Conservation (phyloP, 1,284 basidiomycete species). For the Sparassis latifolia region DNA sequence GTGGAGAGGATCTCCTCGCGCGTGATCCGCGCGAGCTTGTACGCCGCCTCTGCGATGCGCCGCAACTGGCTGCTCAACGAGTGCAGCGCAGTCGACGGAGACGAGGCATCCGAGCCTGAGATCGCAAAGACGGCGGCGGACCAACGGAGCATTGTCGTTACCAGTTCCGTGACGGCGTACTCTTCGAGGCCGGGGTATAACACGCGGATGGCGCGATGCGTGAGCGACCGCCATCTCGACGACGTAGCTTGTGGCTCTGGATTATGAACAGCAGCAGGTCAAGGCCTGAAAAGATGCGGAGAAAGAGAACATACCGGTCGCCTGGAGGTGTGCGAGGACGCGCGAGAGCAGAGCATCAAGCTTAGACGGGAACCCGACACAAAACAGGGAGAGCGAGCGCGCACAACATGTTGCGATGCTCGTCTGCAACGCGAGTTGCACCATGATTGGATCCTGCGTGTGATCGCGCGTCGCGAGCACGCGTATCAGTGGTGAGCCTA, state of each 20-base stretch:
- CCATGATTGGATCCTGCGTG: conserved; percentile 64
- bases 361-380: conserved; percentile 64
- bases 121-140: conserved; percentile 58
- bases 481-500: conserved; percentile 52
- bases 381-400: conserved; percentile 60
- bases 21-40: conserved; percentile 51
- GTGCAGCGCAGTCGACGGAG: conserved; percentile 21
- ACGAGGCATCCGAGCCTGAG: conserved; percentile 43
- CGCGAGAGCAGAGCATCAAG: conserved; percentile 59
- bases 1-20: conserved; percentile 69
- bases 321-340: conserved; percentile 58
- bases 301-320: conserved; percentile 40
- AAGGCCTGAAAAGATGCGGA: conserved; percentile 6
- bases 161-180: conserved; percentile 58
- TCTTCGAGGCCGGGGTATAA: conserved; percentile 62
- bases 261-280: not conserved
- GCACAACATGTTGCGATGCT: conserved; percentile 59
- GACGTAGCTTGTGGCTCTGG: conserved; percentile 70
- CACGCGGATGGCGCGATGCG: conserved; percentile 58
- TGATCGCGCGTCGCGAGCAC: conserved; percentile 58
- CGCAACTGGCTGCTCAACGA: conserved; percentile 52
- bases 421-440: conserved; percentile 67
- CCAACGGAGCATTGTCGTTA: conserved; percentile 66
- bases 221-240: conserved; percentile 65
- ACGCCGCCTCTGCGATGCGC: conserved; percentile 55